phyloP scores from a whole-genome alignment of 2,329 filamentous ascomycete genomes.

The Fusarium sp. region DNA sequence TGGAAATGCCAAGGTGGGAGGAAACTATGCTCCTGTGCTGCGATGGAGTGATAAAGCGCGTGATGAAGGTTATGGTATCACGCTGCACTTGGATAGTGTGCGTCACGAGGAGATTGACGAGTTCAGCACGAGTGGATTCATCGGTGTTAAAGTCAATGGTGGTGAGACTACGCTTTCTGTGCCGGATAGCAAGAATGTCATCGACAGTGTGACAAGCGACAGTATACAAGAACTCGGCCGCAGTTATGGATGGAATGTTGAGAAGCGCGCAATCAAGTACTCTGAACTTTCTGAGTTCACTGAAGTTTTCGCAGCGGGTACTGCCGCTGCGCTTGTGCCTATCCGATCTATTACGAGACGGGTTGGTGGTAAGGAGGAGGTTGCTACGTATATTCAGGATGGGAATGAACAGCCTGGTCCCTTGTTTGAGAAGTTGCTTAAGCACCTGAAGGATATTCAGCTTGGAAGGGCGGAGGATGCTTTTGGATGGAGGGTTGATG shows the following conservation, averaged over 20 bases:
- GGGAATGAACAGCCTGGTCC: constrained; percentile 76
- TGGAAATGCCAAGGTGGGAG: constrained; percentile 91
- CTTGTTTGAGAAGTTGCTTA: constrained; percentile 76
- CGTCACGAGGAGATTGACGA: constrained; percentile 90
- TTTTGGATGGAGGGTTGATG: constrained; percentile 75
- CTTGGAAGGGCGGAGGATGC: constrained; percentile 80
- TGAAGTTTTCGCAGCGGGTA: constrained; percentile 92
- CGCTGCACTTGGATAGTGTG: constrained; percentile 89
- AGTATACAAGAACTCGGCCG: constrained; percentile 80
- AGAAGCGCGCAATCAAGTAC: constrained; percentile 77
- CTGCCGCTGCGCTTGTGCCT: constrained; percentile 89
- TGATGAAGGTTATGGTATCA: constrained; percentile 88
- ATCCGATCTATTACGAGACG: constrained; percentile 89
- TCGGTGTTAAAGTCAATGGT: constrained; percentile 75
- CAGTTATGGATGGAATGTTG: constrained; percentile 85
- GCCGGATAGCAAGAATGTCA: constrained; percentile 89
- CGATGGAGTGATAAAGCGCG: constrained; percentile 86
- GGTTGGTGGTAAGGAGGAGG: constrained; percentile 56
- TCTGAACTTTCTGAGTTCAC: constrained; percentile 63
- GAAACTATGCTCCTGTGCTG: constrained; percentile 94
- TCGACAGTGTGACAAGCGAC: constrained; percentile 85
- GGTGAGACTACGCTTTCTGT: constrained; percentile 78
- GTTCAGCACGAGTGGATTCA: constrained; percentile 94
- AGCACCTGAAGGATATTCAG: constrained; percentile 86
- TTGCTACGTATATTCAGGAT: constrained; percentile 65